phyloP scores from a whole-genome alignment of 1,284 basidiomycete genomes.

The Ceratobasidium sp. region DNA sequence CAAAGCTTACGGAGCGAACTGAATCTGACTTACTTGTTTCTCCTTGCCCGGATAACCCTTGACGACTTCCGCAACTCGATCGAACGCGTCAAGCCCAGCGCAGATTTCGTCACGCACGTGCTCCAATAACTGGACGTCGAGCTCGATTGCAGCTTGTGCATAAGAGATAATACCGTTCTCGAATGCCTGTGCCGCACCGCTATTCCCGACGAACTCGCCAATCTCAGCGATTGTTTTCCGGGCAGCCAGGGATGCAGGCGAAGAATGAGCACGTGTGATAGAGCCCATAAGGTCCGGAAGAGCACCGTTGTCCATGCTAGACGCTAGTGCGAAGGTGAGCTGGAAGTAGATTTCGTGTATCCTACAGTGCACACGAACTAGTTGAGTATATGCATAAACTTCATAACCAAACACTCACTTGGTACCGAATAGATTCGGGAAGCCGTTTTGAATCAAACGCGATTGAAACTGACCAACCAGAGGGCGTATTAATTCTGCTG shows the following conservation, averaged over 20 bases:
- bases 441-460: constrained; percentile 37
- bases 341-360: constrained; percentile 43
- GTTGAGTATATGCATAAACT: neutral
- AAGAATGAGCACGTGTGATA: constrained; percentile 33
- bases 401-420: constrained; percentile 5
- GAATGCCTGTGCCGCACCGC: constrained; percentile 37
- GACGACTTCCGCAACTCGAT: constrained; percentile 38
- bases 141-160: constrained; percentile 31
- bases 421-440: constrained; percentile 42
- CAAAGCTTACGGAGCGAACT: neutral
- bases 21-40: constrained; percentile 26
- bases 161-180: constrained; percentile 44
- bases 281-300: constrained; percentile 42
- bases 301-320: constrained; percentile 5
- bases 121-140: constrained; percentile 40
- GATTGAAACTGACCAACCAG: constrained; percentile 15
- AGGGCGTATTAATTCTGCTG: neutral
- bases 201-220: constrained; percentile 42
- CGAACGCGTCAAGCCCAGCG: constrained; percentile 38
- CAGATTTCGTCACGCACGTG: constrained; percentile 43
- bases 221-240: constrained; percentile 43
- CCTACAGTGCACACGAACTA: neutral
- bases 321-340: constrained; percentile 37
- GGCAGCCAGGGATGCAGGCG: constrained; percentile 31
- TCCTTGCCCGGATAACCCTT: constrained; percentile 40